Evolutionary conservation across 306 rosid species (phyloP), one percentile per base, ranked within the genome.

Genomic region (Begonia masoniana): DNA sequence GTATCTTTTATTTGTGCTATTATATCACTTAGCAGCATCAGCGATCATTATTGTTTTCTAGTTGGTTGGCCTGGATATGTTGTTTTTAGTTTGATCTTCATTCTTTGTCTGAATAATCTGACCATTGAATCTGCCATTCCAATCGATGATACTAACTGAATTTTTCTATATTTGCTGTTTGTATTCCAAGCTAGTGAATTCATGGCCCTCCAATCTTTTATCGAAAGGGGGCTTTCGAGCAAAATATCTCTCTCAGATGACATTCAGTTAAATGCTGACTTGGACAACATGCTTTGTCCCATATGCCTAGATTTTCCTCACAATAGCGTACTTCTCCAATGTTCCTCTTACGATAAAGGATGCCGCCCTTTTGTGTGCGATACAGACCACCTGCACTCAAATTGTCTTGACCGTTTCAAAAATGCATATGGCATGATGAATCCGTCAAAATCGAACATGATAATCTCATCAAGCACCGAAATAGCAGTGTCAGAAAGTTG

Each of bases 281-380:
- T 83, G 97, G 91, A 89, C 10, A 80, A 82, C 24, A 76, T 80
- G 47, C 41, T 67, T 53, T 89, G 97, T 70, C 89, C 97, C 12
- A 89, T 89, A 66, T 89, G 97, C 73, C 78, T 89, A 72, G 97
- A 85, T 63, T 82, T 82, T 62, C 97, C 97, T 55, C 97, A 85
- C 73, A 85, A 85, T 59, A 54, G 80, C 65, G 95, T 89, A 12
- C 91, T 89, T 50, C 94, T 89, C 24, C 94, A 74, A 59, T 89
- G 97, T 67, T 82, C 97, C 26, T 85, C 91, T 7, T 60, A 65
- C 53, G 80, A 78, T 66, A 86, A 80, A 52, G 97, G 97, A 31
- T 91, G 97, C 10, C 94, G 83, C 15, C 71, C 97, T 55, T 85
- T 91, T 64, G 74, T 91, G 13, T 91, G 97, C 13, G 97, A 85